Evolutionary conservation across 495 filamentous ascomycete genomes (phyloP).

Genomic region (Trichocladium antarcticum): DNA sequence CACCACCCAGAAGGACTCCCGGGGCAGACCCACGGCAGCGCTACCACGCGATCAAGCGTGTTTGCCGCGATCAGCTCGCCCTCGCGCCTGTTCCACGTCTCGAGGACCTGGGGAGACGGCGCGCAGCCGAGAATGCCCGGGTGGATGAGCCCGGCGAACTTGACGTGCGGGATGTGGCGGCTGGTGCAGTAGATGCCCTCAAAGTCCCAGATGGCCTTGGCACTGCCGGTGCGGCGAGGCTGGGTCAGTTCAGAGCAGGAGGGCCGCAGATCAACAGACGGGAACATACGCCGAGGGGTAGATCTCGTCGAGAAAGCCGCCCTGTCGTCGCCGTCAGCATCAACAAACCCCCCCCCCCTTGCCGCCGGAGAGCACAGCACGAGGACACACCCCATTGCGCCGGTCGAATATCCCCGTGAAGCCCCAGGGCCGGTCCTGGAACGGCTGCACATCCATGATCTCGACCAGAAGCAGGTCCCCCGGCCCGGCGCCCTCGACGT

Average conservation of each 20-base stretch:
- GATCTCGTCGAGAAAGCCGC: constrained; percentile 82
- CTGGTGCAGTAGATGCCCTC: constrained; percentile 89
- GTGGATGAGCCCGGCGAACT: constrained; percentile 87
- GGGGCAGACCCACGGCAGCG: constrained; percentile 43
- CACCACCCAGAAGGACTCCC: neutral
- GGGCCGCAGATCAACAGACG: too few species aligned
- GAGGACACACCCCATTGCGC: constrained; percentile 50
- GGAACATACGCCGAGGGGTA: constrained; percentile 68
- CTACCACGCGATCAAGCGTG: constrained; percentile 61
- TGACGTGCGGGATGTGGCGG: constrained; percentile 79
- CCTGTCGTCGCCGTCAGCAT: constrained; percentile 24
- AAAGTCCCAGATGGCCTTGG: constrained; percentile 96
- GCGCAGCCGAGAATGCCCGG: constrained; percentile 90
- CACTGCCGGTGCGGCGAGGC: constrained; percentile 34
- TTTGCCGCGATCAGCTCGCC: constrained; percentile 62
- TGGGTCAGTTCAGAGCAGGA: neutral
- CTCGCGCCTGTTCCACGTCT: constrained; percentile 71
- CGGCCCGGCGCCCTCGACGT: constrained; percentile 74
- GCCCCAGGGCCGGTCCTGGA: constrained; percentile 80
- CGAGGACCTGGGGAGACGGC: constrained; percentile 55
- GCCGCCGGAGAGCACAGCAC: too few species aligned
- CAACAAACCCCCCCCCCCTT: too few species aligned
- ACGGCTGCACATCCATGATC: constrained; percentile 92
- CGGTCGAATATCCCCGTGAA: constrained; percentile 79
- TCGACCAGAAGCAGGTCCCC: constrained; percentile 83